phyloP scores from a whole-genome alignment of 306 rosid species.

The Ziziphus jujuba region DNA sequence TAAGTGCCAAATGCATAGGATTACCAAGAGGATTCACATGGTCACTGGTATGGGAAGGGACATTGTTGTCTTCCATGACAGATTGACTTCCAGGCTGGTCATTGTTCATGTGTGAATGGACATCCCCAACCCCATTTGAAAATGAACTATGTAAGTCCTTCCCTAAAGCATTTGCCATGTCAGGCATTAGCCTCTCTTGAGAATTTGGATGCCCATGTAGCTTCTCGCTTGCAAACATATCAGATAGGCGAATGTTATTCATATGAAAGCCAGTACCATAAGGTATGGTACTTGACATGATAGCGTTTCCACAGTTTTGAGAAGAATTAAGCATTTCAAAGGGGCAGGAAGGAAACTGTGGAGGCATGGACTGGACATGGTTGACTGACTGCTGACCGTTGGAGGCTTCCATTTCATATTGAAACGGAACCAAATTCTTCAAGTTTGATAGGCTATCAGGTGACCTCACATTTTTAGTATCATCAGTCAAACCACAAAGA shows the following conservation, averaged over 20 bases:
- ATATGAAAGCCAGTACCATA: slow-evolving; percentile 17
- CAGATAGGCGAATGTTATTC: slow-evolving; percentile 14
- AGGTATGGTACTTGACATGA: neutral
- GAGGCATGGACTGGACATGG: neutral
- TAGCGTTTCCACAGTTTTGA: slow-evolving; percentile 11
- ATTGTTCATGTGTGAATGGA: slow-evolving; percentile 1
- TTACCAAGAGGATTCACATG: slow-evolving; percentile 1
- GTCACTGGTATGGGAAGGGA: neutral
- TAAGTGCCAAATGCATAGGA: neutral
- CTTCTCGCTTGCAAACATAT: neutral
- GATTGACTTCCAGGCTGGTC: slow-evolving; percentile 17
- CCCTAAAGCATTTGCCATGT: neutral
- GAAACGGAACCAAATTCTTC: slow-evolving; percentile 4
- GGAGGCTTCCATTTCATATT: neutral
- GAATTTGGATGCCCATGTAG: no score
- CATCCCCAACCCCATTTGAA: slow-evolving; percentile 1
- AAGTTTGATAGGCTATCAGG: neutral
- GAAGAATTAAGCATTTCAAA: slow-evolving; percentile 1
- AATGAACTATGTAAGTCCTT: neutral
- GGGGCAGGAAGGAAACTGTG: slow-evolving; percentile 1
- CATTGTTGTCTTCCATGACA: neutral
- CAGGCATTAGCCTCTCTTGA: no score
- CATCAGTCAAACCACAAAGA: slow-evolving; percentile 8
- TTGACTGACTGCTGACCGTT: slow-evolving; percentile 1
- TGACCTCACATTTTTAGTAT: slow-evolving; percentile 6